Conservation (phyloP, 805 yeast genomes). For the Jamesozyma gamospora region DNA sequence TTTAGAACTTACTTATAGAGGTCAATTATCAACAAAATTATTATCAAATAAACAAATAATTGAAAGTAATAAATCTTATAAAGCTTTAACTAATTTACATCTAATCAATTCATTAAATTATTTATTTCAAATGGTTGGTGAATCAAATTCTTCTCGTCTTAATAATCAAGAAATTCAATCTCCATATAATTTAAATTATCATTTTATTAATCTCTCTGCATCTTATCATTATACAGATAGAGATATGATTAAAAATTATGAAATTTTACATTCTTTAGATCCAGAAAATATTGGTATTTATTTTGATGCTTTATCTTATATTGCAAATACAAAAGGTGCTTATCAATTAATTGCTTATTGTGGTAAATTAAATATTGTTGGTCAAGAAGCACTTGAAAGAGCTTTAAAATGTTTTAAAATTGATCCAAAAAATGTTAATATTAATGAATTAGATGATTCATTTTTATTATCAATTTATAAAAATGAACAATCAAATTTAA, state of each 20-base stretch:
- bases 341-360: constrained; percentile 41
- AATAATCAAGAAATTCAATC: constrained; percentile 3
- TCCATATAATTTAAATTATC: constrained; percentile 20
- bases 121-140: constrained; percentile 28
- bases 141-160: constrained; percentile 13
- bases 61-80: constrained; percentile 10
- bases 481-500: constrained; percentile 14
- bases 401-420: constrained; percentile 32
- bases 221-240: constrained; percentile 42
- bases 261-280: constrained; percentile 34
- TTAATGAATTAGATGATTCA: constrained; percentile 19
- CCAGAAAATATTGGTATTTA: constrained; percentile 39
- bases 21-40: constrained; percentile 25
- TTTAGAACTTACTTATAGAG: constrained; percentile 42
- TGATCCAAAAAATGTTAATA: constrained; percentile 20
- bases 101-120: constrained; percentile 19
- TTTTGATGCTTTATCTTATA: constrained; percentile 45
- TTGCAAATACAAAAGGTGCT: constrained; percentile 41
- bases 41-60: constrained; percentile 6
- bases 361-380: constrained; percentile 42
- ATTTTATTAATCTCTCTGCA: constrained; percentile 39
- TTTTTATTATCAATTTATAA: constrained; percentile 28
- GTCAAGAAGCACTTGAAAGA: constrained; percentile 37
- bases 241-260: constrained; percentile 39
- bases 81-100: constrained; percentile 23